Conservation (phyloP, 306 rosid species). For the Prunus kanzakura region DNA sequence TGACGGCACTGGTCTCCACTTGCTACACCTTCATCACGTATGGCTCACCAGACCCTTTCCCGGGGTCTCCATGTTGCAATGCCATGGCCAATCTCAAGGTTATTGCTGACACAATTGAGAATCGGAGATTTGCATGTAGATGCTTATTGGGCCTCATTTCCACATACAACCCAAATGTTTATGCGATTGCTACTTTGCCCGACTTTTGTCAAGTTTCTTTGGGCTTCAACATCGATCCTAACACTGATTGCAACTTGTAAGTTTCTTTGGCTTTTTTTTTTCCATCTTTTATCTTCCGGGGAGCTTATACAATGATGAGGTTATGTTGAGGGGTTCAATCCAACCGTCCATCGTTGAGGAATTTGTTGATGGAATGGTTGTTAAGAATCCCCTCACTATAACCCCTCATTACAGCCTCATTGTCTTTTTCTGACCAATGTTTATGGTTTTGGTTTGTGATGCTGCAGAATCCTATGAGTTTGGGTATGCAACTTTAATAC, state of each 20-base stretch:
- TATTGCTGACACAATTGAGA: slow-evolving; percentile 25
- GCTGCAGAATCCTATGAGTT: slow-evolving; percentile 23
- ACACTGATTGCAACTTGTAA: slow-evolving; percentile 39
- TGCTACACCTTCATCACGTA: slow-evolving; percentile 48
- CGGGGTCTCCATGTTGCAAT: slow-evolving; percentile 51
- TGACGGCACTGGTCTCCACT: slow-evolving; percentile 32
- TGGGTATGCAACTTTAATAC: neutral
- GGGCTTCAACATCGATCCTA: slow-evolving; percentile 52
- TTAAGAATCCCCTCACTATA: too few relatives aligned
- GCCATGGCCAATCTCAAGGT: slow-evolving; percentile 40
- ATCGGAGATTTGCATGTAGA: slow-evolving; percentile 34
- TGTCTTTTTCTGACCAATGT: neutral
- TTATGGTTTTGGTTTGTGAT: neutral
- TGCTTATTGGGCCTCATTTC: slow-evolving; percentile 48
- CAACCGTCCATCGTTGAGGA: too few relatives aligned
- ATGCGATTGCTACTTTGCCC: slow-evolving; percentile 46
- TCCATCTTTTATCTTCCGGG: too few relatives aligned
- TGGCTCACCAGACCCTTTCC: slow-evolving; percentile 51
- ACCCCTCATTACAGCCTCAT: too few relatives aligned
- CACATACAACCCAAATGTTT: slow-evolving; percentile 36
- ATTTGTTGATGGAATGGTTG: too few relatives aligned
- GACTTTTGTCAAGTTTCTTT: slow-evolving; percentile 56
- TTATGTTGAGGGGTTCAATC: too few relatives aligned
- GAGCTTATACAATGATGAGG: too few relatives aligned
- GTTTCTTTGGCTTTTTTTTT: neutral